phyloP scores from a whole-genome alignment of 768 basidiomycete species.

The Sarcodon sp. region DNA sequence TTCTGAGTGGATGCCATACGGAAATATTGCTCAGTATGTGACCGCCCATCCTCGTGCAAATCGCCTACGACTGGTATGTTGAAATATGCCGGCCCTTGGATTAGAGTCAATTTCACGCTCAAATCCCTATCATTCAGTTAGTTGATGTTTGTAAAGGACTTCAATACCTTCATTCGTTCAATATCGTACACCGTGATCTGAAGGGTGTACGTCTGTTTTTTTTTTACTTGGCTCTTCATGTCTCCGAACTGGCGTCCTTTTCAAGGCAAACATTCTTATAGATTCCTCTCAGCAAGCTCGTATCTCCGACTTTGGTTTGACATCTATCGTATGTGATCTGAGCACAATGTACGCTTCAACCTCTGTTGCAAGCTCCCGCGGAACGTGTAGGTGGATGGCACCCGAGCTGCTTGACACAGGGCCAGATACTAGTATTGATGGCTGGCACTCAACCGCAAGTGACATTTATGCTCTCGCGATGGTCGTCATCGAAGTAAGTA shows the following conservation, averaged over 20 bases:
- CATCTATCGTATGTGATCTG: not conserved
- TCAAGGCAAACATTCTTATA: not conserved
- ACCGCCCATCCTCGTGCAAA: not conserved
- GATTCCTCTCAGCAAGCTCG: not conserved
- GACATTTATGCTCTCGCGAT: not conserved
- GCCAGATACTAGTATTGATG: not conserved
- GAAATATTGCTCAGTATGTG: not conserved
- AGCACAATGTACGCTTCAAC: not conserved
- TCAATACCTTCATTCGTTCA: not conserved
- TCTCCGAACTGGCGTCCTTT: too few relatives aligned
- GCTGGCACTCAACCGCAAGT: not conserved
- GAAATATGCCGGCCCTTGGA: not conserved
- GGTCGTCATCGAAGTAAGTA: not conserved
- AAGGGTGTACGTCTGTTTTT: conserved; percentile 1
- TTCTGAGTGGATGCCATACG: not conserved
- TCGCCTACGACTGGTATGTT: not conserved
- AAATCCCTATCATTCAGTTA: not conserved
- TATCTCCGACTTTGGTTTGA: not conserved
- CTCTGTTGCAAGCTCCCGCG: not conserved
- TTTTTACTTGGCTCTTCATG: too few relatives aligned
- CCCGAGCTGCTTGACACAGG: not conserved
- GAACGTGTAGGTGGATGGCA: not conserved
- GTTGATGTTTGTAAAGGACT: not conserved
- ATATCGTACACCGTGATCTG: conserved; percentile 3
- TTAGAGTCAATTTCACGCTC: not conserved